Base-by-base conservation (phyloP, 179 eudicot species). In the Camellia oleifera region DNA sequence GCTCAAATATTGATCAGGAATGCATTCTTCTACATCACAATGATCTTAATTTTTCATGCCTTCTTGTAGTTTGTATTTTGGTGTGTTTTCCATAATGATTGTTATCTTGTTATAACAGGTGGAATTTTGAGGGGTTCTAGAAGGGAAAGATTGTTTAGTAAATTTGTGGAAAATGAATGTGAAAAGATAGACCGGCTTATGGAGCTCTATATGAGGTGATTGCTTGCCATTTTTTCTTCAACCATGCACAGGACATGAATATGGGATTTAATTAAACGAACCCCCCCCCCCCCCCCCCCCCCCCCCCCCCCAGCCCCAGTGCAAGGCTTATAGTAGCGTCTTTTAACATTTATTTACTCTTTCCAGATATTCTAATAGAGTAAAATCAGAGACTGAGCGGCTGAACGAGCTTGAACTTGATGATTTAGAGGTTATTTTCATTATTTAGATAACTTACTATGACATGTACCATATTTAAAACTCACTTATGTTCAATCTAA, bases 121-220 rank as follows among this genome's bases (percentile, higher is more conserved):
- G 99, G 99, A 84, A 87, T 96, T 74, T 86, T 89, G 79, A 92
- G 96, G 85, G 97, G 98, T 82, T 91, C 96, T 53, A 96, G 99
- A 87, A 92, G 94, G 88, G 99, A 96, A 81, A 90, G 99, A 77
- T 82, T 96, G 90, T 81, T 96, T 75, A 89, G 95, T 89, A 96
- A 96, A 87, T 96, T 94, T 82, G 92, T 92, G 32, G 99, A 94
- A 83, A 92, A 89, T 83, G 99, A 96, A 84, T 94, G 90, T 69
- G 99, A 96, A 92, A 96, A 96, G 88, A 94, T 96, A 83, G 99
- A 96, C 80, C 85, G 99, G 84, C 92, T 96, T 69, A 89, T 94
- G 95, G 98, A 96, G 86, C 93, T 96, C 52, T 94, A 92, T 82
- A 87, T 90, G 86, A 94, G 99, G 99, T 96, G 83, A 86, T 69